A percentile compares a stretch with the other conserved stretches of the same genome.
Conservation (phyloP, 139 green algal species). For the Raphidocelis subcapitata region DNA sequence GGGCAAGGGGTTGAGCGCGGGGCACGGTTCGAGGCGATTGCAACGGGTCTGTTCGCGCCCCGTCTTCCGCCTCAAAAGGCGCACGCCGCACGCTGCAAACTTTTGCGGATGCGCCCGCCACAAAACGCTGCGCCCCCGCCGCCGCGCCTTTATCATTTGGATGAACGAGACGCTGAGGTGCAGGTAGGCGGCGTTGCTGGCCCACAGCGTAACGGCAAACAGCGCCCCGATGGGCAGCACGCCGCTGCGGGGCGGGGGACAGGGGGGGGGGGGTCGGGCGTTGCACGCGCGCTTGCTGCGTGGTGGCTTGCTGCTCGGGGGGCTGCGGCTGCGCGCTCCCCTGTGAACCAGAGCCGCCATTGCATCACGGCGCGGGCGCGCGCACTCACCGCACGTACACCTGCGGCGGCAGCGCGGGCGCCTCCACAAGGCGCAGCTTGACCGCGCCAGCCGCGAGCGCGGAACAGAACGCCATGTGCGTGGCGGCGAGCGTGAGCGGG, state of each 20-base stretch:
- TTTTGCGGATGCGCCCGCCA: too few species aligned
- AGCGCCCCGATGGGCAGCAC: conserved; percentile 71
- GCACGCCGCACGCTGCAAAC: too few species aligned
- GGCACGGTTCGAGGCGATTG: too few species aligned
- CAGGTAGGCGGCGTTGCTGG: conserved; percentile 95
- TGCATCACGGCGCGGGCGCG: not conserved
- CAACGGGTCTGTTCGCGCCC: too few species aligned
- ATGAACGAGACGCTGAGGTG: conserved; percentile 98
- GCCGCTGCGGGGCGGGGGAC: conserved; percentile 44
- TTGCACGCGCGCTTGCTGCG: too few species aligned
- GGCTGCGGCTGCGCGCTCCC: conserved; percentile 1
- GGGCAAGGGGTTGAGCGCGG: too few species aligned
- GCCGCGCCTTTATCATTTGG: conserved; percentile 96
- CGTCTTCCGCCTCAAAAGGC: too few species aligned
- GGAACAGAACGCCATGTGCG: conserved; percentile 92
- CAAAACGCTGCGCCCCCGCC: too few species aligned
- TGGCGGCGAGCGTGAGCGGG: conserved; percentile 81
- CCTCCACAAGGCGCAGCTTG: conserved; percentile 33
- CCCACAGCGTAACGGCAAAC: conserved; percentile 91
- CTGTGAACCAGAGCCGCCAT: not conserved
- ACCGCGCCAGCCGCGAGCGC: conserved; percentile 64
- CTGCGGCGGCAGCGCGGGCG: conserved; percentile 2
- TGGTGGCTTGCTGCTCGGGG: too few species aligned
- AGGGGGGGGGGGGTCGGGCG: not conserved
- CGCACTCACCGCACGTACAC: conserved; percentile 14